Evolutionary conservation across 768 basidiomycete genomes (phyloP).

Genomic region (Lentinula boryana): DNA sequence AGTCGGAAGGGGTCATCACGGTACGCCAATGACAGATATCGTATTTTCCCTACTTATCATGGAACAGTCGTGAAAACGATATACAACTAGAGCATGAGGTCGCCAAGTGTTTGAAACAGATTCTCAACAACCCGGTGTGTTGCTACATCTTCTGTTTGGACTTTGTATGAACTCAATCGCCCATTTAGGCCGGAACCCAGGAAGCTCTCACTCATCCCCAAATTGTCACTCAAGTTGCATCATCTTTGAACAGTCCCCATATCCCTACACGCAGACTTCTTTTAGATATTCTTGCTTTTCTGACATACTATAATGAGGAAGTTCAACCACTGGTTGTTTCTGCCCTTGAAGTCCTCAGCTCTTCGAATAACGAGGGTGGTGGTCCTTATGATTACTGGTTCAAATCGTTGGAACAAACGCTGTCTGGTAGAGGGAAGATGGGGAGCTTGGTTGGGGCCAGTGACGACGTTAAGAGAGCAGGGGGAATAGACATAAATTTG

Average conservation of each 20-base stretch:
- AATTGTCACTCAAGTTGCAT: slow-evolving; percentile 74
- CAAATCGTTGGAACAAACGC: slow-evolving; percentile 64
- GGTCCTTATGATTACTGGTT: slow-evolving; percentile 88
- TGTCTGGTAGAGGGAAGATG: slow-evolving; percentile 88
- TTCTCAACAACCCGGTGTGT: slow-evolving; percentile 63
- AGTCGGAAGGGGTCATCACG: slow-evolving; percentile 63
- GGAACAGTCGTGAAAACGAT: slow-evolving; percentile 54
- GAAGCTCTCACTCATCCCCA: slow-evolving; percentile 71
- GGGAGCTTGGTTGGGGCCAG: slow-evolving; percentile 94
- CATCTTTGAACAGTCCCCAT: slow-evolving; percentile 77
- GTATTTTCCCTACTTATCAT: slow-evolving; percentile 9
- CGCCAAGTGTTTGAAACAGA: slow-evolving; percentile 78
- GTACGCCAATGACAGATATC: slow-evolving; percentile 27
- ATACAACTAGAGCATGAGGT: slow-evolving; percentile 79
- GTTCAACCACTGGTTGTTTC: slow-evolving; percentile 63
- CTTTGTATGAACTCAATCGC: slow-evolving; percentile 8
- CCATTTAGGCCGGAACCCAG: slow-evolving; percentile 49
- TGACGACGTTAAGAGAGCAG: slow-evolving; percentile 73
- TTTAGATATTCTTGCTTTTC: slow-evolving; percentile 72
- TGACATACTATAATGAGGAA: slow-evolving; percentile 60
- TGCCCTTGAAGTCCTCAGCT: slow-evolving; percentile 70
- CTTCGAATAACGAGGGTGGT: slow-evolving; percentile 52
- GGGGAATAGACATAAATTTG: slow-evolving; percentile 59
- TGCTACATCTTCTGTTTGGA: slow-evolving; percentile 12
- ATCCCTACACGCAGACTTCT: slow-evolving; percentile 73